Percentiles rank a stretch among this genome's conserved stretches.
phyloP scores from a whole-genome alignment of 2,329 filamentous ascomycete species.

The Beauveria scarabaeidicola region DNA sequence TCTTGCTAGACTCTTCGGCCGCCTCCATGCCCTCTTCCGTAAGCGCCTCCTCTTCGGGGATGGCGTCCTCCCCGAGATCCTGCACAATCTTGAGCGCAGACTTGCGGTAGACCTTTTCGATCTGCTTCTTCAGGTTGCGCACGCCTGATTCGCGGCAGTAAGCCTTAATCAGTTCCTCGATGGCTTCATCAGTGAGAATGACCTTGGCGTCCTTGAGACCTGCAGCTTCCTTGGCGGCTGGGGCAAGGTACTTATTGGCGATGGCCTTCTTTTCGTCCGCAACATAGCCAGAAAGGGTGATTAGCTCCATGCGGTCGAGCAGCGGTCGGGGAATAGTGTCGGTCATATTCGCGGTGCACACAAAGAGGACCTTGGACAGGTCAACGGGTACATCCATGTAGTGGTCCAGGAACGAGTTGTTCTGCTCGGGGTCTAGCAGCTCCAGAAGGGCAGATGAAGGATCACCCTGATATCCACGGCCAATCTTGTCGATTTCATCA shows the following conservation, averaged over 20 bases:
- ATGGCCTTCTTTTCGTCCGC: conserved; percentile 99
- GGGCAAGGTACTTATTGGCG: conserved; percentile 83
- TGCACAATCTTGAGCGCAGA: conserved; percentile 95
- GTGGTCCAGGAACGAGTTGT: conserved; percentile 93
- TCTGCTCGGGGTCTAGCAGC: conserved; percentile 92
- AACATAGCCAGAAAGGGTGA: conserved; percentile 91
- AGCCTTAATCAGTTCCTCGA: conserved; percentile 95
- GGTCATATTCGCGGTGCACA: conserved; percentile 98
- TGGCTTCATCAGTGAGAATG: conserved; percentile 74
- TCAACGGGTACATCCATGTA: conserved; percentile 99
- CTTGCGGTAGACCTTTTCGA: conserved; percentile 98
- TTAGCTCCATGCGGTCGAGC: conserved; percentile 95
- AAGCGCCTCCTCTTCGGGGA: conserved; percentile 72
- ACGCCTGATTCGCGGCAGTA: conserved; percentile 97
- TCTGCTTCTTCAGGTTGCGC: conserved; percentile 97
- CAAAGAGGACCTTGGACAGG: conserved; percentile 93
- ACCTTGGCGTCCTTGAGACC: conserved; percentile 88
- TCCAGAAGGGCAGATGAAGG: conserved; percentile 91
- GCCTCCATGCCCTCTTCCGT: conserved; percentile 81
- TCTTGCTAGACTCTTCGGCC: conserved; percentile 60
- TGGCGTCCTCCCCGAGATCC: conserved; percentile 76
- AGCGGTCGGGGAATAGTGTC: conserved; percentile 93
- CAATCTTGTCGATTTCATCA: conserved; percentile 97
- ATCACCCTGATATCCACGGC: conserved; percentile 90
- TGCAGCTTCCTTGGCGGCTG: conserved; percentile 87